Evolutionary conservation across 2,329 filamentous ascomycete genomes (phyloP).

Genomic region (Dactylella cylindrospora): DNA sequence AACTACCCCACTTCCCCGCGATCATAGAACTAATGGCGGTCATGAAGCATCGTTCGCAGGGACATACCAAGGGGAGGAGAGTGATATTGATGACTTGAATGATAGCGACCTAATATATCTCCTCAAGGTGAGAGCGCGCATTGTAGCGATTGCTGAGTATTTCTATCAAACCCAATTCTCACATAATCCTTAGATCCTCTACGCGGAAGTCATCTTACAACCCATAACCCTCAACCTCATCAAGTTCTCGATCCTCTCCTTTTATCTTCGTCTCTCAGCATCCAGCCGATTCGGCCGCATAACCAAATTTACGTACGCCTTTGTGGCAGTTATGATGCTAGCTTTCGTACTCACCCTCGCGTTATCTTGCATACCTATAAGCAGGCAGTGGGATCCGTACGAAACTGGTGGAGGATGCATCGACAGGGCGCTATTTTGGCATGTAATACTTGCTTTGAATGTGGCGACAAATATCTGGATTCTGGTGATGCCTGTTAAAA

Average conservation of each 20-base stretch:
- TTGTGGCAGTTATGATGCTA: slow-evolving; percentile 50
- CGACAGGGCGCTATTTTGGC: slow-evolving; percentile 33
- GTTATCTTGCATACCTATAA: slow-evolving; percentile 53
- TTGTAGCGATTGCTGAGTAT: background rate
- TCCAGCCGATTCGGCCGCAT: slow-evolving; percentile 50
- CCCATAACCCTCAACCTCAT: slow-evolving; percentile 49
- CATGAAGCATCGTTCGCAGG: background rate
- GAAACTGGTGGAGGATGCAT: slow-evolving; percentile 27
- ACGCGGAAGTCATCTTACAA: slow-evolving; percentile 33
- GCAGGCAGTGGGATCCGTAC: slow-evolving; percentile 50
- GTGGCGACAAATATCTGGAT: slow-evolving; percentile 41
- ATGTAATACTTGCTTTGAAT: slow-evolving; percentile 28
- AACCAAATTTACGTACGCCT: slow-evolving; percentile 49
- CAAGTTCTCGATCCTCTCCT: slow-evolving; percentile 55
- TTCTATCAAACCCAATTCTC: background rate
- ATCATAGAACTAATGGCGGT: background rate
- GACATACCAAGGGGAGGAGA: slow-evolving; percentile 28
- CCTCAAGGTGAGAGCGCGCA: slow-evolving; percentile 20
- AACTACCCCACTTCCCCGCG: background rate
- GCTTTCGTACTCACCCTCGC: slow-evolving; percentile 52
- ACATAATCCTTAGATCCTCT: slow-evolving; percentile 16
- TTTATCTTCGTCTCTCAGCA: slow-evolving; percentile 52
- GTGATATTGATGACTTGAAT: slow-evolving; percentile 21
- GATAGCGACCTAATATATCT: slow-evolving; percentile 29
- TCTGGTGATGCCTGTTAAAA: slow-evolving; percentile 23